Percentiles rank a stretch among this genome's conserved stretches.
Conservation (phyloP, 345 rosid species). For the Salix caprea region DNA sequence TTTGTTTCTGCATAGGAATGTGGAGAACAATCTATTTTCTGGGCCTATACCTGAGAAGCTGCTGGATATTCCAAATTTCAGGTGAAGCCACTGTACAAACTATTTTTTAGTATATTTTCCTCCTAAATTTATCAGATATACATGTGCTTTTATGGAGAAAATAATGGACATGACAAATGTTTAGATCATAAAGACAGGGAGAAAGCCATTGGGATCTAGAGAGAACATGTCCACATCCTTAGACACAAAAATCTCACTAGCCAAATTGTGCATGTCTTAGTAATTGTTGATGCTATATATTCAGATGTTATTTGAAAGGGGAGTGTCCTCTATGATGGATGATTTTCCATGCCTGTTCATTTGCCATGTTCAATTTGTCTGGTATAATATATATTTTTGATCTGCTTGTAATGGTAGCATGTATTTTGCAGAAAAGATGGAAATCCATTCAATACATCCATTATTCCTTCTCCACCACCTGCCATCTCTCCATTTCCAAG, state of each 20-base stretch:
- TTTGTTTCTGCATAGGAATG: slow-evolving; percentile 46
- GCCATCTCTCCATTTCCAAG: slow-evolving; percentile 45
- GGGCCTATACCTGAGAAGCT: slow-evolving; percentile 80
- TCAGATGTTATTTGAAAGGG: background rate
- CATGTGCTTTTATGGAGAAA: background rate
- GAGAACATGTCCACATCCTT: background rate
- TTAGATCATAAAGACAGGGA: background rate
- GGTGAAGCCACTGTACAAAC: slow-evolving; percentile 34
- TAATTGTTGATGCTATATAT: background rate
- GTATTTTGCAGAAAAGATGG: slow-evolving; percentile 70
- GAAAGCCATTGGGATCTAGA: background rate
- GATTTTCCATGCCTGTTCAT: background rate
- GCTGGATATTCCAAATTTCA: slow-evolving; percentile 62
- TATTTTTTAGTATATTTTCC: background rate
- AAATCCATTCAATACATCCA: slow-evolving; percentile 81
- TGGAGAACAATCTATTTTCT: slow-evolving; percentile 77
- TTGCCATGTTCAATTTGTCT: background rate
- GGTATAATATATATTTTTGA: background rate
- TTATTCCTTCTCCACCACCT: slow-evolving; percentile 58
- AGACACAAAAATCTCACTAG: background rate
- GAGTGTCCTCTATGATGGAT: no score
- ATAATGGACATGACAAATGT: background rate
- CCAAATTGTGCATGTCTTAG: background rate
- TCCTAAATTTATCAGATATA: background rate
- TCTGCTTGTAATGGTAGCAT: background rate